A percentile compares a stretch with the other conserved stretches of the same genome.
phyloP scores from a whole-genome alignment of 2,329 filamentous ascomycete species.

The Alternaria atra region DNA sequence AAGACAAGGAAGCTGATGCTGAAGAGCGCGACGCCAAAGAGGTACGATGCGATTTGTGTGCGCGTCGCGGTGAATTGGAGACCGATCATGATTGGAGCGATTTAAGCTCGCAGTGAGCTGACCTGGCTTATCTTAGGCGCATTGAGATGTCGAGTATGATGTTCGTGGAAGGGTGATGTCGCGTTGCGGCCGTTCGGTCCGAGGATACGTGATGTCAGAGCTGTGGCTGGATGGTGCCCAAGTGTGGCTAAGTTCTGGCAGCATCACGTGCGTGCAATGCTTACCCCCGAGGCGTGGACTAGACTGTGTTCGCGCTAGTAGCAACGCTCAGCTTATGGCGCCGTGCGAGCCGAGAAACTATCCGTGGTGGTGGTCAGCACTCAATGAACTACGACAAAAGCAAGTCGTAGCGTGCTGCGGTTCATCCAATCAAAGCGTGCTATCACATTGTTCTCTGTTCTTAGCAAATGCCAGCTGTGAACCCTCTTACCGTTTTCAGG shows the following conservation, averaged over 20 bases:
- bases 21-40: slow-evolving; percentile 83
- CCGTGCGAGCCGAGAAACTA: background rate
- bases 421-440: background rate
- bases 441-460: background rate
- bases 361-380: background rate
- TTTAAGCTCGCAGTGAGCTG: slow-evolving; percentile 36
- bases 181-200: slow-evolving; percentile 14
- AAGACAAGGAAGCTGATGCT: slow-evolving; percentile 91
- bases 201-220: slow-evolving; percentile 15
- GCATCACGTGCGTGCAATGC: slow-evolving; percentile 10
- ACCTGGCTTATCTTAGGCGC: slow-evolving; percentile 17
- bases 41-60: slow-evolving; percentile 72
- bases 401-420: background rate
- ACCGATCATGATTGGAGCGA: slow-evolving; percentile 43
- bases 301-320: background rate
- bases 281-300: background rate
- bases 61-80: slow-evolving; percentile 64
- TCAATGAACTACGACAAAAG: background rate
- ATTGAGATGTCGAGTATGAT: slow-evolving; percentile 18
- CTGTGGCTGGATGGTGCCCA: slow-evolving; percentile 8
- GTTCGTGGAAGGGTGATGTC: slow-evolving; percentile 10
- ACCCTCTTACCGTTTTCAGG: background rate
- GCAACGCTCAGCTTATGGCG: background rate
- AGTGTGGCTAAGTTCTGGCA: slow-evolving; percentile 1
- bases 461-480: background rate